A percentile compares a stretch with the other conserved stretches of the same genome.
phyloP scores from a whole-genome alignment of 176 grass and related monocot species.

The Carex parvula region DNA sequence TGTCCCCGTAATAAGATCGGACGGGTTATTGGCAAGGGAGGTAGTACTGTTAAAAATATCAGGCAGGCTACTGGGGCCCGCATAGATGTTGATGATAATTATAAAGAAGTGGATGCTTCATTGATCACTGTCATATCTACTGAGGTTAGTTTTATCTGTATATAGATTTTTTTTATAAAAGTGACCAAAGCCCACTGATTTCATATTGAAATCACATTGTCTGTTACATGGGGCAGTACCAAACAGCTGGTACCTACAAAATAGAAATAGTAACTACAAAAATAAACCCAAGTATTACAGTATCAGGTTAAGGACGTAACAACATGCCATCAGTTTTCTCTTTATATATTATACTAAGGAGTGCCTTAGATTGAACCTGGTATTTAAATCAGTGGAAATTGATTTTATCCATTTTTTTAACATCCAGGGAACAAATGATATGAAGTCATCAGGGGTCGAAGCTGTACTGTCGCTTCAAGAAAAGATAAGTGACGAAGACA shows the following conservation, averaged over 20 bases:
- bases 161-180: too few relatives aligned
- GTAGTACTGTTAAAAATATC: constrained; percentile 82
- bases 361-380: constrained; percentile 14
- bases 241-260: too few relatives aligned
- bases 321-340: neutral
- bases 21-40: constrained; percentile 87
- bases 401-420: constrained; percentile 20
- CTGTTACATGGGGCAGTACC: too few relatives aligned
- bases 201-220: too few relatives aligned
- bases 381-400: constrained; percentile 12
- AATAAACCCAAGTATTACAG: too few relatives aligned
- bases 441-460: constrained; percentile 91
- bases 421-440: constrained; percentile 70
- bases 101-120: constrained; percentile 72
- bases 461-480: constrained; percentile 85
- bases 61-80: constrained; percentile 77
- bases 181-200: too few relatives aligned
- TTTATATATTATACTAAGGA: constrained; percentile 4
- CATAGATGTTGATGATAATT: constrained; percentile 84
- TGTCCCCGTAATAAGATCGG: constrained; percentile 90
- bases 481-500: constrained; percentile 75
- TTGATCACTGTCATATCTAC: constrained; percentile 70
- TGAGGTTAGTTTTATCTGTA: constrained; percentile 46
- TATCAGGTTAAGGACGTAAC: too few relatives aligned
- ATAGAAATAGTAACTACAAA: too few relatives aligned